phyloP scores from a whole-genome alignment of 2,329 filamentous ascomycete species.

The Fonsecaea multimorphosa region DNA sequence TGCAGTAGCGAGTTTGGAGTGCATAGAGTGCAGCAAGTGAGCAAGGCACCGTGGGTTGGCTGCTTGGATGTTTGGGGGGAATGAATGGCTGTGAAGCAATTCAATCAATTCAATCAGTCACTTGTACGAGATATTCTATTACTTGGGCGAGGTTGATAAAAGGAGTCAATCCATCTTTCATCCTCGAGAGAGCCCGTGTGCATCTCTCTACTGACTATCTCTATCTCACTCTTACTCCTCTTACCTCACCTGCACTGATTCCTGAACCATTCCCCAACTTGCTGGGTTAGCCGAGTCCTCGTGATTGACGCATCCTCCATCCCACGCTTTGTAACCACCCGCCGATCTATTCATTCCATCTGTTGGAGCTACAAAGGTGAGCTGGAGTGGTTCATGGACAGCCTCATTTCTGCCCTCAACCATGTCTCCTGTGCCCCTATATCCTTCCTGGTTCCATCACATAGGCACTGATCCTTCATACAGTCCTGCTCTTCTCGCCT shows the following conservation, averaged over 20 bases:
- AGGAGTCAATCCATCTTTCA: neutral
- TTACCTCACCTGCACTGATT: neutral
- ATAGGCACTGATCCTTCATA: neutral
- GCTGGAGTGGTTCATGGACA: neutral
- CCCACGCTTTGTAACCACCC: constrained; percentile 1
- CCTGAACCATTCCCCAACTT: neutral
- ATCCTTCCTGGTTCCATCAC: neutral
- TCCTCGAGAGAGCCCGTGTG: neutral
- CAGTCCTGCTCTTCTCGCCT: neutral
- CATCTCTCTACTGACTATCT: neutral
- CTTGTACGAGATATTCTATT: no score
- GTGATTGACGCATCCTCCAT: constrained; percentile 3
- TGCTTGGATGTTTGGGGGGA: neutral
- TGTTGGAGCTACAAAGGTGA: neutral
- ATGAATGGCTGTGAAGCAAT: neutral
- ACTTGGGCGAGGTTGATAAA: neutral
- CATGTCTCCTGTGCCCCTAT: neutral
- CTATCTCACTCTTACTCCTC: neutral
- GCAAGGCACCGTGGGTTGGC: constrained; percentile 4
- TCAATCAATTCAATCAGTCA: neutral
- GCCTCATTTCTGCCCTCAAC: constrained; percentile 3
- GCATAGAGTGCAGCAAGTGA: neutral
- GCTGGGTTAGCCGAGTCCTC: constrained; percentile 1
- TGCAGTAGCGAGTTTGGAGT: constrained; percentile 7
- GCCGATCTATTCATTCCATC: neutral